These are phyloP conservation scores for Flammula alnicola DNA, from an alignment of 1,284 basidiomycete genomes.

Conservation along the genomic window DNA sequence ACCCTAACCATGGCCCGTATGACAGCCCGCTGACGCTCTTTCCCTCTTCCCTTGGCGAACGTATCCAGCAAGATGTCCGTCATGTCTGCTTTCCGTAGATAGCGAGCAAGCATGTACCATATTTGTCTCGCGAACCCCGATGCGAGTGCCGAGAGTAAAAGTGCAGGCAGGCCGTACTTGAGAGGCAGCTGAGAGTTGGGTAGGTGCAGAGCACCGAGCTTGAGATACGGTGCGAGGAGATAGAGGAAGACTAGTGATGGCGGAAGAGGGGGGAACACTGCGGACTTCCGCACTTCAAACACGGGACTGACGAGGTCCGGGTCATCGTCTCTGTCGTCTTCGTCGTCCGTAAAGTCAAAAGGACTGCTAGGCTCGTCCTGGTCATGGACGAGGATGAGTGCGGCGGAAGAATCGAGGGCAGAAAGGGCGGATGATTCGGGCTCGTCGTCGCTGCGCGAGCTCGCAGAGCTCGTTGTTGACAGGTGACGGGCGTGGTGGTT, in stretches of 20 bases:
- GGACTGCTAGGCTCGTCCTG: slow-evolving; percentile 46
- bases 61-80: slow-evolving; percentile 67
- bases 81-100: slow-evolving; percentile 63
- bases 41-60: slow-evolving; percentile 59
- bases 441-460: slow-evolving; percentile 22
- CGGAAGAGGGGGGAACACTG: slow-evolving; percentile 54
- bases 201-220: slow-evolving; percentile 68
- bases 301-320: slow-evolving; percentile 44
- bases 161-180: slow-evolving; percentile 51
- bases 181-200: slow-evolving; percentile 52
- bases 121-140: slow-evolving; percentile 68
- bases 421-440: slow-evolving; percentile 29
- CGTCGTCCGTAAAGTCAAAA: slow-evolving; percentile 55
- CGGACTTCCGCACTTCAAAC: slow-evolving; percentile 46
- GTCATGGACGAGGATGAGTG: slow-evolving; percentile 65
- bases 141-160: slow-evolving; percentile 58
- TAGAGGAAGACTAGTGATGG: slow-evolving; percentile 68
- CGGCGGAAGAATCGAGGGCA: slow-evolving; percentile 42
- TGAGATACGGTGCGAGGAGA: slow-evolving; percentile 69
- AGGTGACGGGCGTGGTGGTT: slow-evolving; percentile 15
- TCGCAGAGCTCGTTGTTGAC: slow-evolving; percentile 21
- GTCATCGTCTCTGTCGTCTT: slow-evolving; percentile 42
- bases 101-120: slow-evolving; percentile 74
- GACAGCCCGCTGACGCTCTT: slow-evolving; percentile 44
- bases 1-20: slow-evolving; percentile 47